Evolutionary conservation across 1,284 basidiomycete genomes (phyloP).

Genomic region (Ceratobasidium sp.): DNA sequence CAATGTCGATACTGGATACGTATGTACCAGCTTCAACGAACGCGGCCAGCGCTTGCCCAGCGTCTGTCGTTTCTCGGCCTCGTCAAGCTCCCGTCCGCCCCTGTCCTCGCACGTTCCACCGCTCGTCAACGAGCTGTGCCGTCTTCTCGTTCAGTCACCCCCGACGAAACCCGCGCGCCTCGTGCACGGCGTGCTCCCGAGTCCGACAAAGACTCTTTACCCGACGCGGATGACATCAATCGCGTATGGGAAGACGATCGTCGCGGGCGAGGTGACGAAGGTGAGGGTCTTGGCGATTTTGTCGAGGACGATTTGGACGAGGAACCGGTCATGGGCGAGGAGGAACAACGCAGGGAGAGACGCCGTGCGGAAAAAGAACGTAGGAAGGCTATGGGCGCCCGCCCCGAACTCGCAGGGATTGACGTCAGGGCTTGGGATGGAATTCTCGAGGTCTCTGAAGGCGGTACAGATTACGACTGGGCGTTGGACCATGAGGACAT

Average conservation of each 20-base stretch:
- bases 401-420: conserved; percentile 67
- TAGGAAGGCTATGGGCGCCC: neutral
- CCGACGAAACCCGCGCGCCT: conserved; percentile 70
- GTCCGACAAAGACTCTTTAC: conserved; percentile 61
- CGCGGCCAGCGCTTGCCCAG: conserved; percentile 29
- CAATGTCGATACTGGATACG: too few species aligned
- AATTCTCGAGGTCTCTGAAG: conserved; percentile 96
- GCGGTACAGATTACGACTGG: conserved; percentile 97
- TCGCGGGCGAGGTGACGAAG: conserved; percentile 72
- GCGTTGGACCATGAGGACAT: conserved; percentile 84
- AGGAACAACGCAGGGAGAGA: conserved; percentile 57
- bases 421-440: conserved; percentile 96
- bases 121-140: too few species aligned
- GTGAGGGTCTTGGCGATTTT: conserved; percentile 63
- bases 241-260: conserved; percentile 90
- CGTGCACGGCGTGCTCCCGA: conserved; percentile 79
- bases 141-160: conserved; percentile 51
- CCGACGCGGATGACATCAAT: conserved; percentile 73
- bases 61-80: too few species aligned
- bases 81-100: too few species aligned
- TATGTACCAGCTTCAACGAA: neutral
- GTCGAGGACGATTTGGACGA: conserved; percentile 88
- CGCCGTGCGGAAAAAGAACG: neutral
- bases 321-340: conserved; percentile 75
- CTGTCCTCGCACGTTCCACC: too few species aligned